These are phyloP conservation scores for Neodidymelliopsis sp. DNA, from an alignment of 2,329 filamentous ascomycete genomes.

Conservation along the genomic window DNA sequence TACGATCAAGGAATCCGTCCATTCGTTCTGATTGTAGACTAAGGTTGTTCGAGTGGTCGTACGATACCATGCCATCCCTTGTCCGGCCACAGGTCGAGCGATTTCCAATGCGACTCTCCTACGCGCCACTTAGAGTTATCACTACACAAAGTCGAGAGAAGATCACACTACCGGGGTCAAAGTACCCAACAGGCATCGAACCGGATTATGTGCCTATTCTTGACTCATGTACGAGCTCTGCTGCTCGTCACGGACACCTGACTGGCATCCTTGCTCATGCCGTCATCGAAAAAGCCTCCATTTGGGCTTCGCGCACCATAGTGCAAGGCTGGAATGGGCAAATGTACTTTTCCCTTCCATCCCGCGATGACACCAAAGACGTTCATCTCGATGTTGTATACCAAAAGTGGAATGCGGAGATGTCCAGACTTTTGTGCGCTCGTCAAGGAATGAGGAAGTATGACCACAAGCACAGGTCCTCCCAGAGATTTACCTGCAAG, in stretches of 20 bases:
- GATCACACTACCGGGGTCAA: slow-evolving; percentile 33
- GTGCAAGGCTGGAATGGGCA: slow-evolving; percentile 38
- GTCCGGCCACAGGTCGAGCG: slow-evolving; percentile 8
- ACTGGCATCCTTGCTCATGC: slow-evolving; percentile 30
- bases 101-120: slow-evolving; percentile 26
- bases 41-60: slow-evolving; percentile 40
- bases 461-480: slow-evolving; percentile 13
- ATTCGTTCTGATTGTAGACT: slow-evolving; percentile 27
- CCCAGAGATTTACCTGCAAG: slow-evolving; percentile 22
- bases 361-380: slow-evolving; percentile 6
- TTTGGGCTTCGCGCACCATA: slow-evolving; percentile 38
- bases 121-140: slow-evolving; percentile 32
- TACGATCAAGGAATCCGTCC: not conserved
- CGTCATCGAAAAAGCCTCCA: slow-evolving; percentile 30
- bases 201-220: slow-evolving; percentile 37
- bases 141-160: slow-evolving; percentile 33
- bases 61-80: slow-evolving; percentile 17
- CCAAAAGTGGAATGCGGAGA: slow-evolving; percentile 23
- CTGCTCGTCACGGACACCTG: slow-evolving; percentile 36
- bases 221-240: slow-evolving; percentile 18
- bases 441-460: slow-evolving; percentile 3
- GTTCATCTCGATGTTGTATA: slow-evolving; percentile 26
- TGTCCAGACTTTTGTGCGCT: slow-evolving; percentile 10
- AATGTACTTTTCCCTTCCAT: slow-evolving; percentile 38
- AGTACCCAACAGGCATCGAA: slow-evolving; percentile 21